These are phyloP conservation scores for Mycena kentingensis DNA, from an alignment of 768 basidiomycete genomes.

Conservation along the genomic window DNA sequence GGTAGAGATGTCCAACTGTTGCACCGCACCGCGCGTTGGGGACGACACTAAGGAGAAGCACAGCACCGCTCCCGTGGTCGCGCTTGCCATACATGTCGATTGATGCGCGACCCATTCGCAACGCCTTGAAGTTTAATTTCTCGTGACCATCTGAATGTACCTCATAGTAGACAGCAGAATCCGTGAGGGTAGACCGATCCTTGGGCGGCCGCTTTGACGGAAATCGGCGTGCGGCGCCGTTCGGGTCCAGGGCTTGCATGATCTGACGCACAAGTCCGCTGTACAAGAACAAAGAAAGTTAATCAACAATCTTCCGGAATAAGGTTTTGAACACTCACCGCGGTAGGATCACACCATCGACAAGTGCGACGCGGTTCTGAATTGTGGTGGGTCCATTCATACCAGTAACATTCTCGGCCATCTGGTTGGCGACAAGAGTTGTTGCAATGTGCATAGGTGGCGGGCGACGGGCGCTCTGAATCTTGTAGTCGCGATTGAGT, in stretches of 20 bases:
- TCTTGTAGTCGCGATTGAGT: background rate
- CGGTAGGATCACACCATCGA: background rate
- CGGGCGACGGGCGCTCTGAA: background rate
- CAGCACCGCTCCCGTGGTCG: slow-evolving; percentile 22
- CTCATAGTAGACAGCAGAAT: slow-evolving; percentile 14
- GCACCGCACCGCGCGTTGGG: slow-evolving; percentile 22
- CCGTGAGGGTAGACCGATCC: background rate
- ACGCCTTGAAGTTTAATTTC: slow-evolving; percentile 26
- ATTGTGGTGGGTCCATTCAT: slow-evolving; percentile 4
- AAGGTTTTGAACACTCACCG: background rate
- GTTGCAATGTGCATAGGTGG: background rate
- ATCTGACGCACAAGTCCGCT: background rate
- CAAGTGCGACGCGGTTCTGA: slow-evolving; percentile 1
- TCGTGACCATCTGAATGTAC: slow-evolving; percentile 31
- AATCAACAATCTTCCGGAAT: background rate
- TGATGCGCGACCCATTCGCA: slow-evolving; percentile 24
- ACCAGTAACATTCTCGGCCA: slow-evolving; percentile 7
- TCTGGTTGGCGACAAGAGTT: slow-evolving; percentile 2
- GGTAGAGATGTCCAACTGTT: slow-evolving; percentile 26
- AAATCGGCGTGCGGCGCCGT: background rate
- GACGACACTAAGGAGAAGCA: slow-evolving; percentile 19
- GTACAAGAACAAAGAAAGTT: background rate
- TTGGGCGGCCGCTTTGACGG: slow-evolving; percentile 2
- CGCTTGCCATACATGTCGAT: slow-evolving; percentile 27
- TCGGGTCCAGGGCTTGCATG: slow-evolving; percentile 4